A percentile compares a stretch with the other conserved stretches of the same genome.
phyloP scores from a whole-genome alignment of 371 early-diverging fungal genomes.

The Syncephalastrum racemosum region DNA sequence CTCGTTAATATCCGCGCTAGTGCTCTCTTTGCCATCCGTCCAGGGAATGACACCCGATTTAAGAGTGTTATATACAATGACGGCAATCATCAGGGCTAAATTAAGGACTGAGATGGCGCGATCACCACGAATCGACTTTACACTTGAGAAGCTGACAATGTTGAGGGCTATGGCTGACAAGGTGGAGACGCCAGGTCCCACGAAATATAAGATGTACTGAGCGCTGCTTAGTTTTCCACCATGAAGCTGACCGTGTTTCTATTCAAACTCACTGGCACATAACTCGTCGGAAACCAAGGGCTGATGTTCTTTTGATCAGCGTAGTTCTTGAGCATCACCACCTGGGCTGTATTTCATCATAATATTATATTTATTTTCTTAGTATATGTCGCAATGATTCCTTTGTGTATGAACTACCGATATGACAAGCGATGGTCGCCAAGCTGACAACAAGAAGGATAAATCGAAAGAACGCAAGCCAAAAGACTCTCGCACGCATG shows the following conservation, averaged over 20 bases:
- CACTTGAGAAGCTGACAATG: conserved; percentile 9
- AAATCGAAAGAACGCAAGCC: conserved; percentile 13
- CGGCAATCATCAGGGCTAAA: conserved; percentile 22
- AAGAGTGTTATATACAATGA: conserved; percentile 28
- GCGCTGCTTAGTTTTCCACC: neutral
- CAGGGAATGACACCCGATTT: conserved; percentile 27
- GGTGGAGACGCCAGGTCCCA: conserved; percentile 32
- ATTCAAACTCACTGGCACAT: conserved; percentile 21
- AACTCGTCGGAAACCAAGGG: conserved; percentile 23
- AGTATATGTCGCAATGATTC: neutral
- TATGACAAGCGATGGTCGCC: conserved; percentile 17
- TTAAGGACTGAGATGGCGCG: conserved; percentile 24
- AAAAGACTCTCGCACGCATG: conserved; percentile 10
- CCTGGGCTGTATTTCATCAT: conserved; percentile 19
- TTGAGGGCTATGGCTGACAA: conserved; percentile 23
- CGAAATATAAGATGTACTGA: conserved; percentile 40
- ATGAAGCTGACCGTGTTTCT: neutral
- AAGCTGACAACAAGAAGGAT: conserved; percentile 10
- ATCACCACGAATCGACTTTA: conserved; percentile 21
- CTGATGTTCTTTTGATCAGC: conserved; percentile 1
- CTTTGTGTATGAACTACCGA: conserved; percentile 5
- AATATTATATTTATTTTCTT: neutral
- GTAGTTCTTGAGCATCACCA: conserved; percentile 17
- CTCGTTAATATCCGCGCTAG: conserved; percentile 6
- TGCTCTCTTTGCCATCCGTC: conserved; percentile 16